Evolutionary conservation across 2,329 filamentous ascomycete genomes (phyloP).

Genomic region (Fusarium sp.): DNA sequence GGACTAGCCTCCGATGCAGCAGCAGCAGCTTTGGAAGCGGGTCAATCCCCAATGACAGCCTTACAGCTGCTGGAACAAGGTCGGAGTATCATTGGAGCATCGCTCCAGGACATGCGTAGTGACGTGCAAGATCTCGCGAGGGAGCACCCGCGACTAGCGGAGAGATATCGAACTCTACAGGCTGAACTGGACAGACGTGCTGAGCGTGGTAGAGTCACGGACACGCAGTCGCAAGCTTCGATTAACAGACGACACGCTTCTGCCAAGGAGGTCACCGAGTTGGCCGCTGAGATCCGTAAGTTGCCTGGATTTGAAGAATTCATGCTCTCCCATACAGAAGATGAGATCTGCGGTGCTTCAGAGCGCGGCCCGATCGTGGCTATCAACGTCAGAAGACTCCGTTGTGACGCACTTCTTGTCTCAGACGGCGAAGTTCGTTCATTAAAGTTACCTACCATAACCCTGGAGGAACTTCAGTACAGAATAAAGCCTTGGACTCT

Average conservation of each 20-base stretch:
- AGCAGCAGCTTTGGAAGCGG: not conserved
- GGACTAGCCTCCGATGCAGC: not conserved
- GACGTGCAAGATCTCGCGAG: not conserved
- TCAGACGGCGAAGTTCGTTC: not conserved
- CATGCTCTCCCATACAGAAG: not conserved
- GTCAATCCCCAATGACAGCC: not conserved
- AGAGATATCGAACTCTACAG: not conserved
- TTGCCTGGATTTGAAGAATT: not conserved
- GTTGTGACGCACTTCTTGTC: not conserved
- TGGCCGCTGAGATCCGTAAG: not conserved
- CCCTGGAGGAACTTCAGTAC: not conserved
- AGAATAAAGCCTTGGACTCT: not conserved
- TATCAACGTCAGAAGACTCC: not conserved
- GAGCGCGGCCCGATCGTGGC: not conserved
- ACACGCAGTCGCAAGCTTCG: not conserved
- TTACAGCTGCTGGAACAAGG: not conserved
- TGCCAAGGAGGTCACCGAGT: not conserved
- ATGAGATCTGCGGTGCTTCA: not conserved
- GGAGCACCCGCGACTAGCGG: accelerated
- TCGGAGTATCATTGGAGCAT: not conserved
- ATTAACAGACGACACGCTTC: not conserved
- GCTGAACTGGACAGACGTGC: not conserved
- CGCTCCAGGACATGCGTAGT: not conserved
- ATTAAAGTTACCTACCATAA: not conserved
- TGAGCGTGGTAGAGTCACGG: not conserved